Base-by-base conservation (phyloP, 305 asterid genomes). In the Andrographis paniculata region DNA sequence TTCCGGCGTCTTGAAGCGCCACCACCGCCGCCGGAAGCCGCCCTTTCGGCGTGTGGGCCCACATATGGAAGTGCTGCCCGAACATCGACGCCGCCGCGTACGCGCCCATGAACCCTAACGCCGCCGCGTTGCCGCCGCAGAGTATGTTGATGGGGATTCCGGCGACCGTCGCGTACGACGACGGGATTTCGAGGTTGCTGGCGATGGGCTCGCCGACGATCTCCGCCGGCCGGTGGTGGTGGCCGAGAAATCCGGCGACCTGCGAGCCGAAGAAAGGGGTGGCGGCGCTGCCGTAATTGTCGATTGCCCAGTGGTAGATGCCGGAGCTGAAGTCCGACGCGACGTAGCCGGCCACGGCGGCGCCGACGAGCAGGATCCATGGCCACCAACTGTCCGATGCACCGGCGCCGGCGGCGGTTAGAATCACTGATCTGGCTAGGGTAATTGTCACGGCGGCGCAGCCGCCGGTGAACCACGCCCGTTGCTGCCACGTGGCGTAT, bases 1-100 rank as follows among this genome's bases (percentile, higher is more conserved):
- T 19, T 9, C 94, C 79, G 12, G 68, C 66, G 16, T 67, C 79
- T 44, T 82, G 87, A 12, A 79, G 65, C 23, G 31, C 6, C 22
- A 24, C 53, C 51, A 59, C 64, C 16, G 17, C 12, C 49, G 19
- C 17, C 14, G 58, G 58, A 8, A 59, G 64, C 47, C 21, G 30
- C 21, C 19, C 31, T 35, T 36, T 30, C 2, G 64, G 50, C 2
- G 27, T 46, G 20, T 59, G 58, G 8, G 58, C 45, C 64, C 64
- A 59, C 11, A 52, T 45, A 59, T 59, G 64, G 35, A 59, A 49
- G 17, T 42, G 57, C 58, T 49, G 64, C 44, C 58, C 48, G 20
- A 59, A 42, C 38, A 59, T 24, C 0, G 2, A n/a, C 20, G 52
- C 57, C 39, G 11, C 52, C 36, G 14, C 35, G 14, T 20, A 33